Percentiles rank a stretch among this genome's conserved stretches.
phyloP scores from a whole-genome alignment of 2,329 filamentous ascomycete genomes.

The Fusarium luffae region DNA sequence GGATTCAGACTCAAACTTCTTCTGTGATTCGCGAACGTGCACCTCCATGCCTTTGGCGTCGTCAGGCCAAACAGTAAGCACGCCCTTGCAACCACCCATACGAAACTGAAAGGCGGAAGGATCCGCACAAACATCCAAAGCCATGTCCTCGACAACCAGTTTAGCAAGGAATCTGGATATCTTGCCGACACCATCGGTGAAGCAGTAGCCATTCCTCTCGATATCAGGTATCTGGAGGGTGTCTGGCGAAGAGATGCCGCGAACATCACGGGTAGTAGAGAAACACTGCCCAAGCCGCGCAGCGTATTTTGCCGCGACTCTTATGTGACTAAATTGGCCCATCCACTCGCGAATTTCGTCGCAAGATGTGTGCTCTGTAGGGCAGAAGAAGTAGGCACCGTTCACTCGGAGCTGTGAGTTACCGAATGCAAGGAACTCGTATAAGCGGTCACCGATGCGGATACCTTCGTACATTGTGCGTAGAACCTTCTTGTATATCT shows the following conservation, averaged over 20 bases:
- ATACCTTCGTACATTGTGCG: constrained; percentile 82
- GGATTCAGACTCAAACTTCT: constrained; percentile 81
- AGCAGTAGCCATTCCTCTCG: constrained; percentile 73
- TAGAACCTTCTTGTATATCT: constrained; percentile 79
- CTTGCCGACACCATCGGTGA: constrained; percentile 93
- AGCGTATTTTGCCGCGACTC: constrained; percentile 86
- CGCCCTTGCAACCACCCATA: constrained; percentile 90
- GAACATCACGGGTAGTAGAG: constrained; percentile 85
- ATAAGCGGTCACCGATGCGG: constrained; percentile 81
- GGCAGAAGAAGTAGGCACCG: constrained; percentile 91
- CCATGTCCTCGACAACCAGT: constrained; percentile 78
- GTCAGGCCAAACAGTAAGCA: constrained; percentile 80
- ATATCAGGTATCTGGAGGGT: constrained; percentile 76
- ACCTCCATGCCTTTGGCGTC: constrained; percentile 75
- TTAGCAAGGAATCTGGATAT: constrained; percentile 83
- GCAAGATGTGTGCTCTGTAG: constrained; percentile 73
- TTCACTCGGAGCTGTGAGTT: constrained; percentile 95
- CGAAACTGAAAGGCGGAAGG: constrained; percentile 94
- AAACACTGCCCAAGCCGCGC: constrained; percentile 95
- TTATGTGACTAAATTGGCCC: constrained; percentile 85
- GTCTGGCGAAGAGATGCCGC: constrained; percentile 68
- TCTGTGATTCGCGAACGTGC: constrained; percentile 83
- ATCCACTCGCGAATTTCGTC: constrained; percentile 85
- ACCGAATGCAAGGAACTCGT: constrained; percentile 91
- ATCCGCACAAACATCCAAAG: constrained; percentile 64